Percentiles rank a stretch among this genome's conserved stretches.
phyloP scores from a whole-genome alignment of 306 rosid species.

The Quercus glauca region DNA sequence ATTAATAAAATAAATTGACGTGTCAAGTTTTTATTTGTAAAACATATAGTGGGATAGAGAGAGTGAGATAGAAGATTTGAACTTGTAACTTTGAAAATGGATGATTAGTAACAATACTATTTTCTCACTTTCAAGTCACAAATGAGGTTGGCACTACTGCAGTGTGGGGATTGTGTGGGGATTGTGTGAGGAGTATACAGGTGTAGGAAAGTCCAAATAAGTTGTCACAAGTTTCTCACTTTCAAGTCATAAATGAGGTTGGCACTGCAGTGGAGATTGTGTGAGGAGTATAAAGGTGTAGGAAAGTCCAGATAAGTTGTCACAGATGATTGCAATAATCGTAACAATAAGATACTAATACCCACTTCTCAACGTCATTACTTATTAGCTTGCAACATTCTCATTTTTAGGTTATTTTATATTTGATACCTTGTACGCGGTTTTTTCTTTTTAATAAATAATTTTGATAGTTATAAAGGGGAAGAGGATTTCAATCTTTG shows the following conservation, averaged over 20 bases:
- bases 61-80: too few relatives aligned
- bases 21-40: too few relatives aligned
- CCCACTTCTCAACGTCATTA: conserved; percentile 21
- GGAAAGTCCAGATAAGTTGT: conserved; percentile 13
- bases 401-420: background rate
- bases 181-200: conserved; percentile 22
- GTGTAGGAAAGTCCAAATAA: conserved; percentile 1
- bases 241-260: conserved; percentile 1
- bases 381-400: background rate
- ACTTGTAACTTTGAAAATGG: accelerated
- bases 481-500: too few relatives aligned
- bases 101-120: too few relatives aligned
- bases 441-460: too few relatives aligned
- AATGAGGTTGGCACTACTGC: background rate
- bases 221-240: conserved; percentile 4
- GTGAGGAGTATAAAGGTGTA: conserved; percentile 15
- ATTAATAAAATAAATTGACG: too few relatives aligned
- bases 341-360: conserved; percentile 1
- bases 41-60: too few relatives aligned
- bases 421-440: background rate
- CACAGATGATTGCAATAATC: conserved; percentile 10
- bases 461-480: too few relatives aligned
- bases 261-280: conserved; percentile 19
- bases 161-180: conserved; percentile 29
- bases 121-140: background rate